Evolutionary conservation across 441 rosid genomes (phyloP), one percentile per base, ranked within the genome.

Genomic region (Corymbia citriodora): DNA sequence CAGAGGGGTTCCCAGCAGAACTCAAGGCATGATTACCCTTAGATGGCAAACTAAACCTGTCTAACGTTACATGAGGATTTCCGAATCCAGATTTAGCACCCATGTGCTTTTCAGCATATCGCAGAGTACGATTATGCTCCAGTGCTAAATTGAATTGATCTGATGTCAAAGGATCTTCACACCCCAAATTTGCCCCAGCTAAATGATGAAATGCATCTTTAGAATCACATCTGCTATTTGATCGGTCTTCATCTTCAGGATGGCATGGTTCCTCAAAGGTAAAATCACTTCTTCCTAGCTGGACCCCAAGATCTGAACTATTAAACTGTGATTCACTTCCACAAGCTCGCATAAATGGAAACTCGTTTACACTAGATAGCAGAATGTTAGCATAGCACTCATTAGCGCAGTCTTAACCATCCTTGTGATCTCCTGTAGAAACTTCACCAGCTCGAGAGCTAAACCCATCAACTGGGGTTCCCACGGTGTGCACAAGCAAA

Each of bases 1-100:
- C 96, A 16, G 93, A 91, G 88, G 91, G 79, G 89, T 92, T 93
- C 87, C 93, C 95, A 88, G 90, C 68, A 91, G 91, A 90, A 91
- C 79, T 90, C 53, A 90, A 52, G 81, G 94, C 88, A 89, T 92
- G 93, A 91, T 91, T 92, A 91, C 83, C 86, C 89, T 93, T 93
- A 86, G 91, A 88, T 70, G 92, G 88, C 79, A 87, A 89, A 93
- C 88, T 91, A 74, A 93, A 92, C 87, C 92, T 88, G 90, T 90
- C 94, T n/a, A 93, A 91, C 87, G 89, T 91, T 65, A 82, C 55
- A 91, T 70, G 90, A 88, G 96, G 93, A 91, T 90, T 87, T 49
- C 88, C 91, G 89, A 79, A 59, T 59, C 92, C 92, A 88, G 92
- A 88, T 57, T 92, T 40, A 17, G 85, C 85, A 79, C 52, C 85